Evolutionary conservation across 139 green algal genomes (phyloP).

Genomic region (Deuterostichococcus epilithicus): DNA sequence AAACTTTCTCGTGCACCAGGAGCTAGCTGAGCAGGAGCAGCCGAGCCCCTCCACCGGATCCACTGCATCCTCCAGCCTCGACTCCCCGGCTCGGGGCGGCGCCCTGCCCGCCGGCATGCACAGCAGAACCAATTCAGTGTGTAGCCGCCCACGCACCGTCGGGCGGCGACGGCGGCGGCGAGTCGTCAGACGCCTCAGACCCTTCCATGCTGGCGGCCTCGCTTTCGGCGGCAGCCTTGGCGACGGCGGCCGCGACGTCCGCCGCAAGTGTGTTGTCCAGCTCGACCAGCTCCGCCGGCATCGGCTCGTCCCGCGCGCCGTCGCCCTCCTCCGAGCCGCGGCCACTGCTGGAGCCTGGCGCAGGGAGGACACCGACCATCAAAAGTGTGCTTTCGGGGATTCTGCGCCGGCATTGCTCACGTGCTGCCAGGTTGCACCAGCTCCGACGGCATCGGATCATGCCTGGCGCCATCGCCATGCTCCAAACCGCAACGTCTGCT

Average conservation of each 20-base stretch:
- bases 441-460: conserved; percentile 2
- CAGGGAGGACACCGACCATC: too few relatives aligned
- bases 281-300: neutral
- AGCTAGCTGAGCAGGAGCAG: too few relatives aligned
- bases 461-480: neutral
- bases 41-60: too few relatives aligned
- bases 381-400: neutral
- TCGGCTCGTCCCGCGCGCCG: conserved; percentile 4
- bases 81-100: too few relatives aligned
- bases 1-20: too few relatives aligned
- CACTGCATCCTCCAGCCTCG: too few relatives aligned
- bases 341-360: too few relatives aligned
- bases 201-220: neutral
- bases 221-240: neutral
- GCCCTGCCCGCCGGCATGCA: too few relatives aligned
- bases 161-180: neutral
- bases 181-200: neutral
- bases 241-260: neutral
- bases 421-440: neutral
- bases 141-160: conserved; percentile 5
- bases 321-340: neutral
- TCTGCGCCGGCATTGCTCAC: too few relatives aligned
- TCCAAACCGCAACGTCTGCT: too few relatives aligned
- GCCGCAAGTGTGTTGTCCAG: conserved; percentile 2
- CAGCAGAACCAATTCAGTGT: too few relatives aligned